Evolutionary conservation across 2,329 filamentous ascomycete species (phyloP).

Genomic region (Elsinoe ampelina): DNA sequence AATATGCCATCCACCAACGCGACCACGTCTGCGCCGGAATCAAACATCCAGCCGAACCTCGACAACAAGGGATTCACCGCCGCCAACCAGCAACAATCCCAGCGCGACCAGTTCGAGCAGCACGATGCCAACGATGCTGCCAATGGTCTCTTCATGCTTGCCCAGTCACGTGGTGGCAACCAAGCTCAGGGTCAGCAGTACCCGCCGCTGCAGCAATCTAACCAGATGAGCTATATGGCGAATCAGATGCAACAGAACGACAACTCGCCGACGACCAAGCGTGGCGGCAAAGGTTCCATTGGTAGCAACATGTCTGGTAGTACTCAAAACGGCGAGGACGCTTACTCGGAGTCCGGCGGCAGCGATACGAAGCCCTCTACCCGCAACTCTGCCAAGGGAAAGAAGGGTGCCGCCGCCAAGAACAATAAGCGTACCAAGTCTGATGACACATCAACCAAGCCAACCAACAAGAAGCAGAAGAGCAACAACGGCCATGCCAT

Average conservation of each 20-base stretch:
- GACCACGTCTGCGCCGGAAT: constrained; percentile 36
- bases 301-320: constrained; percentile 52
- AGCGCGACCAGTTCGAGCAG: constrained; percentile 63
- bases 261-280: constrained; percentile 18
- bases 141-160: constrained; percentile 86
- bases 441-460: constrained; percentile 59
- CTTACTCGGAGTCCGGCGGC: constrained; percentile 64
- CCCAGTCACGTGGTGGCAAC: constrained; percentile 57
- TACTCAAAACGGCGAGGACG: constrained; percentile 45
- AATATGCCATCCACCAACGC: constrained; percentile 30
- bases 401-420: constrained; percentile 50
- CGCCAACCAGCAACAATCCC: constrained; percentile 25
- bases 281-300: constrained; percentile 40
- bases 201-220: constrained; percentile 34
- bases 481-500: constrained; percentile 38
- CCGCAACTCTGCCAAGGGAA: constrained; percentile 52
- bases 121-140: constrained; percentile 90
- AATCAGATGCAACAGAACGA: constrained; percentile 29
- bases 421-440: constrained; percentile 69
- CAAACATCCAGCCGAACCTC: constrained; percentile 28
- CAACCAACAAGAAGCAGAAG: constrained; percentile 63
- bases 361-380: constrained; percentile 55
- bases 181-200: constrained; percentile 41
- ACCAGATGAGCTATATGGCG: constrained; percentile 30
- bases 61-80: constrained; percentile 17